Evolutionary conservation across 140 eudicot species (phyloP).

Genomic region (Senecio squalidus): DNA sequence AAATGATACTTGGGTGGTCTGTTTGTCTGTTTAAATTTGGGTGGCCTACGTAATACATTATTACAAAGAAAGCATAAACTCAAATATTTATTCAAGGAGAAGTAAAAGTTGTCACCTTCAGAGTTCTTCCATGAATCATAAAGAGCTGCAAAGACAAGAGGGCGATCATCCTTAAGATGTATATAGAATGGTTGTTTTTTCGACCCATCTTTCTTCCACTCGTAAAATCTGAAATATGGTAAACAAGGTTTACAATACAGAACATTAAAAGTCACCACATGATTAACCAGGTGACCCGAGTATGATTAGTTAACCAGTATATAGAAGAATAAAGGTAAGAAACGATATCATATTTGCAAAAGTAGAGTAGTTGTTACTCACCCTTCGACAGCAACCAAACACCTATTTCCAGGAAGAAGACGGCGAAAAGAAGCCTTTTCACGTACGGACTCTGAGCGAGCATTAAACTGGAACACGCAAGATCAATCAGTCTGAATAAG

Average conservation of each 20-base stretch:
- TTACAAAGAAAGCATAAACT: not conserved
- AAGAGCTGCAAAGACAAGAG: constrained; percentile 92
- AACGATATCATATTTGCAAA: no score
- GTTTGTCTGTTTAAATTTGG: no score
- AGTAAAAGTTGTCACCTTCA: constrained; percentile 48
- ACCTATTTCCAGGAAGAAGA: constrained; percentile 78
- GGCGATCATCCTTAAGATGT: constrained; percentile 79
- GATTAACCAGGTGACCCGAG: not conserved
- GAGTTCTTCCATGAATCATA: constrained; percentile 89
- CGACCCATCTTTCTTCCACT: constrained; percentile 95
- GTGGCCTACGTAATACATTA: no score
- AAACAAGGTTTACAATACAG: not conserved
- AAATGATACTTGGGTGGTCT: no score
- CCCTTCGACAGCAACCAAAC: constrained; percentile 93
- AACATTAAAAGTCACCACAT: not conserved
- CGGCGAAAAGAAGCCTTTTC: constrained; percentile 97
- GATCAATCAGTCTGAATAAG: constrained; percentile 1
- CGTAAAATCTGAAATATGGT: constrained; percentile 63
- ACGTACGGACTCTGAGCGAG: constrained; percentile 74
- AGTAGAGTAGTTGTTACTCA: constrained; percentile 36
- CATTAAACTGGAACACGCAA: constrained; percentile 66
- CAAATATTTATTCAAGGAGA: not conserved
- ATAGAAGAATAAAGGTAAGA: not conserved
- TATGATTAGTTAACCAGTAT: not conserved
- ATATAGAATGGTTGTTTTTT: constrained; percentile 94